These are phyloP conservation scores for Populus tomentosa DNA, from an alignment of 441 rosid species.

Conservation along the genomic window DNA sequence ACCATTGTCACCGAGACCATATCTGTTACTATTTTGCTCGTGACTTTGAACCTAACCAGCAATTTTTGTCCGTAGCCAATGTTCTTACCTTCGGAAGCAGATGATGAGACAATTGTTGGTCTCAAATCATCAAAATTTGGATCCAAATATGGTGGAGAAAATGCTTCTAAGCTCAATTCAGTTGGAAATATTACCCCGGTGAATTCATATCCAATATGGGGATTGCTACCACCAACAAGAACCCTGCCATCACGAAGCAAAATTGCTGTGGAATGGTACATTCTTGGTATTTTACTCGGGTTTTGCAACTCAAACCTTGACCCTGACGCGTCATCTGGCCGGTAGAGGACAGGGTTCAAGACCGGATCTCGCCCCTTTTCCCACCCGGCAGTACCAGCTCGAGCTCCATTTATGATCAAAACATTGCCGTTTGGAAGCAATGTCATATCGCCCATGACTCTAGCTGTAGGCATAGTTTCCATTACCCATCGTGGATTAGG, in stretches of 20 bases:
- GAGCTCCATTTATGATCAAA: conserved; percentile 65
- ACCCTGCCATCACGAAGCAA: conserved; percentile 67
- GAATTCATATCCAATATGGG: conserved; percentile 60
- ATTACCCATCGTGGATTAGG: conserved; percentile 56
- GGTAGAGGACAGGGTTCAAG: conserved; percentile 53
- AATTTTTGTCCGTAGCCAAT: conserved; percentile 36
- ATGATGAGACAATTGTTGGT: conserved; percentile 38
- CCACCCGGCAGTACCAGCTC: conserved; percentile 76
- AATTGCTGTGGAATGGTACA: conserved; percentile 79
- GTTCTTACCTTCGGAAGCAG: conserved; percentile 14
- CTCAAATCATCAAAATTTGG: conserved; percentile 16
- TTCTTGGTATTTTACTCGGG: conserved; percentile 46
- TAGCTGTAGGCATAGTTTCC: conserved; percentile 69
- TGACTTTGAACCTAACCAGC: conserved; percentile 37
- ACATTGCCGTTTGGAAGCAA: conserved; percentile 68
- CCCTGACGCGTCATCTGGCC: conserved; percentile 21
- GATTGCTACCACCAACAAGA: conserved; percentile 79
- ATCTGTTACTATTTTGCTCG: conserved; percentile 11
- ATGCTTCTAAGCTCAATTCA: conserved; percentile 77
- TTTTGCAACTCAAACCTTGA: conserved; percentile 51
- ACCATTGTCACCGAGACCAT: conserved; percentile 45
- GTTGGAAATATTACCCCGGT: conserved; percentile 58
- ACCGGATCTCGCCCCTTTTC: conserved; percentile 46
- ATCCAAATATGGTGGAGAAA: conserved; percentile 60
- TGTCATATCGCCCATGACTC: conserved; percentile 86